These are phyloP conservation scores for Saccharomyces cerevisiae DNA, from an alignment of 805 yeast species.

Conservation along the genomic window DNA sequence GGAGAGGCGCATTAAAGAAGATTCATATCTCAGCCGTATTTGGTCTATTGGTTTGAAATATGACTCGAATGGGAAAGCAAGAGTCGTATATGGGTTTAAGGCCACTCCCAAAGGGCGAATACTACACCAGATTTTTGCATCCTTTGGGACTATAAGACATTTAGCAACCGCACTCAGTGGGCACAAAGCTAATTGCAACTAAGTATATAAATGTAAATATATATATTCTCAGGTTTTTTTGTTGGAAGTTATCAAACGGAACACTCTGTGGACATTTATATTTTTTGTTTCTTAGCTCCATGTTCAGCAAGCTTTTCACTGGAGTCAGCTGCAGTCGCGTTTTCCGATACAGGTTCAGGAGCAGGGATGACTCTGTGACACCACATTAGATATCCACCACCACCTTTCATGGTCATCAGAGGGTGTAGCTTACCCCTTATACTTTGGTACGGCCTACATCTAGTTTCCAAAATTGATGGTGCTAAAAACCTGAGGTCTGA, in stretches of 20 bases:
- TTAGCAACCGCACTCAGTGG: not conserved
- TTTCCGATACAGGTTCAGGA: conserved; percentile 9
- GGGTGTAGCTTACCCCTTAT: conserved; percentile 94
- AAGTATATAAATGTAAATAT: not conserved
- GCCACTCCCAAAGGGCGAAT: conserved; percentile 10
- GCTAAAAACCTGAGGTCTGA: conserved; percentile 67
- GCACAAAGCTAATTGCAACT: not conserved
- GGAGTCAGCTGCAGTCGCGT: not conserved
- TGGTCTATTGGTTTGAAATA: conserved; percentile 45
- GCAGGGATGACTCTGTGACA: conserved; percentile 72
- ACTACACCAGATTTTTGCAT: conserved; percentile 6
- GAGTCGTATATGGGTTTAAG: conserved; percentile 63
- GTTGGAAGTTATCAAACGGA: not conserved
- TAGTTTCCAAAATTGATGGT: conserved; percentile 73
- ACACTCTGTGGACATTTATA: not conserved
- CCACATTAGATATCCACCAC: conserved; percentile 80
- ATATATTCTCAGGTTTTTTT: not conserved
- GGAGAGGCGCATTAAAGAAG: conserved; percentile 8
- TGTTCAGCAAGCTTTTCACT: not conserved
- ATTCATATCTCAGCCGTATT: conserved; percentile 11
- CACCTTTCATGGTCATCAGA: conserved; percentile 83
- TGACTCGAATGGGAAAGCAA: conserved; percentile 44
- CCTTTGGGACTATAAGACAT: conserved; percentile 7
- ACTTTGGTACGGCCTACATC: conserved; percentile 83
- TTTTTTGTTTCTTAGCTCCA: not conserved